phyloP scores from a whole-genome alignment of 169 alveolate genomes.

The Cryptosporidium muris region DNA sequence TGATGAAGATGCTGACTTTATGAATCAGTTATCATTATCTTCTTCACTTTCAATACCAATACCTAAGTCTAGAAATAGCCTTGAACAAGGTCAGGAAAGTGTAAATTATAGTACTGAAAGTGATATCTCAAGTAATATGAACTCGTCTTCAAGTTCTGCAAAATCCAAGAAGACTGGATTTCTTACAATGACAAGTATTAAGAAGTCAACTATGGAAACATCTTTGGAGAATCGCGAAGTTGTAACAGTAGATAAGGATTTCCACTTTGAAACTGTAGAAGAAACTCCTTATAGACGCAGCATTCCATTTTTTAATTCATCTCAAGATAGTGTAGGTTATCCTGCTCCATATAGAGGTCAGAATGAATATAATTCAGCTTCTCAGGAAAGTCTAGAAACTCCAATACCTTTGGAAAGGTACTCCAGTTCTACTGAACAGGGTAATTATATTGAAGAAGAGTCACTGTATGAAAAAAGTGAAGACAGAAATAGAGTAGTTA shows the following conservation, averaged over 20 bases:
- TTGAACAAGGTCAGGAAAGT: not conserved
- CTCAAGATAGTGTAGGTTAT: constrained; percentile 68
- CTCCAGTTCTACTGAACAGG: not conserved
- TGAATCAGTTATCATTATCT: constrained; percentile 56
- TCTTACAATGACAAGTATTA: constrained; percentile 9
- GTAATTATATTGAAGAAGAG: not conserved
- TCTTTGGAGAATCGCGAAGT: constrained; percentile 1
- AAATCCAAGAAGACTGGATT: constrained; percentile 45
- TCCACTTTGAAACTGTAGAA: constrained; percentile 8
- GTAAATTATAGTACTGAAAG: not conserved
- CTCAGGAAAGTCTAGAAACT: constrained; percentile 54
- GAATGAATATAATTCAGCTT: constrained; percentile 15
- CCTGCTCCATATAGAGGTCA: constrained; percentile 71
- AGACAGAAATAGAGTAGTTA: constrained; percentile 6
- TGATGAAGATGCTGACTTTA: constrained; percentile 54
- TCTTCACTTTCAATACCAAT: constrained; percentile 59
- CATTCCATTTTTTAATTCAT: constrained; percentile 54
- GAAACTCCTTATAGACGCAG: constrained; percentile 66
- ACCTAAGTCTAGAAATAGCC: constrained; percentile 36
- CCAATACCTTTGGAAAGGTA: constrained; percentile 20
- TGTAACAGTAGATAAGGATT: not conserved
- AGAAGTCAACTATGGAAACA: constrained; percentile 18
- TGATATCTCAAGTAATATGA: not conserved
- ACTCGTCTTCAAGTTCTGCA: not conserved
- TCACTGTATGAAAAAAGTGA: not conserved